These are phyloP conservation scores for Isatis tinctoria DNA, from an alignment of 345 rosid genomes.

Conservation along the genomic window DNA sequence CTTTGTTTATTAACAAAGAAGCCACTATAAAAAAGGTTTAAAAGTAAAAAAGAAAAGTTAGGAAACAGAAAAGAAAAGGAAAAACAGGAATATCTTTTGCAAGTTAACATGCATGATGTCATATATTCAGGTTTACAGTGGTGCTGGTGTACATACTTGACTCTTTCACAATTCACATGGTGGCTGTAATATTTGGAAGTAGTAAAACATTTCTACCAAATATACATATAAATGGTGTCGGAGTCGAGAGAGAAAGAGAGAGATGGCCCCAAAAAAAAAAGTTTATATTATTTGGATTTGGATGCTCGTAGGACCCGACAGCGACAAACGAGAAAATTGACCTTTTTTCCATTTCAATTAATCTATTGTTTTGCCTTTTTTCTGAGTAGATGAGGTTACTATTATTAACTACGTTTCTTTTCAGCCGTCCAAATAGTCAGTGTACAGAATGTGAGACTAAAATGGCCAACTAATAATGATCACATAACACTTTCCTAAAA, in stretches of 20 bases:
- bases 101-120: slow-evolving; percentile 16
- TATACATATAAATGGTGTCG: slow-evolving; percentile 13
- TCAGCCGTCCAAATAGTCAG: slow-evolving; percentile 17
- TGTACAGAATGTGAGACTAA: background rate
- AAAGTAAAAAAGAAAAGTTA: background rate
- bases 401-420: slow-evolving; percentile 4
- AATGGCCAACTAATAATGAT: background rate
- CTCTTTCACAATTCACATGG: slow-evolving; percentile 16
- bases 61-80: background rate
- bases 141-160: slow-evolving; percentile 8
- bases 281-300: slow-evolving; percentile 16
- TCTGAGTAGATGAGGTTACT: background rate
- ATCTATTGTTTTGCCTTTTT: background rate
- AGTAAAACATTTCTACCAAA: background rate
- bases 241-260: background rate
- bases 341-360: background rate
- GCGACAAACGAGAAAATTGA: slow-evolving; percentile 31
- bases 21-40: background rate
- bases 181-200: slow-evolving; percentile 15
- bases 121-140: slow-evolving; percentile 17
- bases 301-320: slow-evolving; percentile 21
- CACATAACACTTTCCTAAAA: background rate
- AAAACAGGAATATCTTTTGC: slow-evolving; percentile 1
- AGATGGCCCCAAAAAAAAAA: background rate
- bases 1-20: background rate